Base-by-base conservation (phyloP, 805 yeast species). In the Candida arabinofermentans region DNA sequence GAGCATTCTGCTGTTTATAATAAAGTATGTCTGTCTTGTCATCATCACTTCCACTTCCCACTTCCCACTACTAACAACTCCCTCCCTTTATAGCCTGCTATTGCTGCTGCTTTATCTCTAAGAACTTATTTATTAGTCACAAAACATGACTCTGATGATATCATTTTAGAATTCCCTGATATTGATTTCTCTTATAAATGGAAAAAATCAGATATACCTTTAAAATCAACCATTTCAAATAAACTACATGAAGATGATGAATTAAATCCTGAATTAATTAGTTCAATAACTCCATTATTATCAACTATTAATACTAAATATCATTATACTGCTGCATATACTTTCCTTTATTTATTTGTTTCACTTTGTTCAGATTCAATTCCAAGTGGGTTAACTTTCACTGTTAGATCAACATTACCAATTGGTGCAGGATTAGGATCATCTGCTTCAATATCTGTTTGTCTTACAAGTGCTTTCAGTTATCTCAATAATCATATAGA, bases 351-450 rank as follows among this genome's bases (percentile, higher is more conserved):
- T 64, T 64, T 93, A 34, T 86, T 81, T 60, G 62, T 79, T 42
- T 74, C 74, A 42, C 61, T 87, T 24, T 78, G 89, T 50, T 48
- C 59, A 5, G 66, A 70, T 9, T 49, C 60, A 0, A 64, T 69
- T 1, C 70, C 69, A 1, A 86, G 85, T 4, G 64, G 64, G 3
- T 57, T 72, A 46, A 71, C 70, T 26, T 87, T 83, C 60, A 71
- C 80, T 3, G 79, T 86, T 13, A 76, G 90, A 43, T 86, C 96
- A 1, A 82, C 95, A 1, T 67, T 90, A 37, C 99, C 99, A 1
- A 83, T 91, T 37, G 97, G 99, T 30, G 97, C 99, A 1, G 99
- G 99, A 0, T 71, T 93, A 36, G 99, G 99, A 0, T 86, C 96
- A 1, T 86, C 96, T 34, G 98, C 98, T 0, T 81, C 96, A 2